phyloP scores from a whole-genome alignment of 2,329 filamentous ascomycete species.

The Aspergillus amoenus region DNA sequence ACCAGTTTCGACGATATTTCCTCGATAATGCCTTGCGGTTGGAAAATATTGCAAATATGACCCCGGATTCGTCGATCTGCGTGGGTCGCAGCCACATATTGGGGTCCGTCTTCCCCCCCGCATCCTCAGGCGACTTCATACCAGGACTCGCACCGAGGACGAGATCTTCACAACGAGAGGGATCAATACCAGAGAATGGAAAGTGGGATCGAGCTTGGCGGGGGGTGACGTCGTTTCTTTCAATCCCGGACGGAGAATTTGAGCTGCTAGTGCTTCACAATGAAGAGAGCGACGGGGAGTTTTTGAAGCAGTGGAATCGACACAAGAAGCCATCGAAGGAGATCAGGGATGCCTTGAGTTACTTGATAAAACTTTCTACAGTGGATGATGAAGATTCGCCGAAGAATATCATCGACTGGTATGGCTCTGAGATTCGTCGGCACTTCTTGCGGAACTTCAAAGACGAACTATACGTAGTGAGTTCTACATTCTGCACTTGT shows the following conservation, averaged over 20 bases:
- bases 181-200: slow-evolving; percentile 28
- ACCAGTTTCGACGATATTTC: neutral
- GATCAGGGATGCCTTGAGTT: slow-evolving; percentile 33
- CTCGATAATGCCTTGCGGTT: slow-evolving; percentile 4
- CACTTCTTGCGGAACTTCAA: slow-evolving; percentile 44
- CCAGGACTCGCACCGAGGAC: slow-evolving; percentile 20
- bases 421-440: slow-evolving; percentile 42
- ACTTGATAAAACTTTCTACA: slow-evolving; percentile 27
- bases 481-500: neutral
- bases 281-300: slow-evolving; percentile 26
- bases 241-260: slow-evolving; percentile 37
- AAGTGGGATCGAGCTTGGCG: slow-evolving; percentile 44
- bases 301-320: slow-evolving; percentile 33
- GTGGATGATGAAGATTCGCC: slow-evolving; percentile 17
- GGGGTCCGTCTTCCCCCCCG: slow-evolving; percentile 44
- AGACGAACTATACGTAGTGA: slow-evolving; percentile 29
- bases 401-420: slow-evolving; percentile 42
- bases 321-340: slow-evolving; percentile 28
- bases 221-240: slow-evolving; percentile 40
- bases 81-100: slow-evolving; percentile 41
- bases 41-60: neutral
- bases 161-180: slow-evolving; percentile 9
- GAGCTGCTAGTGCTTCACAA: slow-evolving; percentile 24
- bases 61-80: slow-evolving; percentile 11
- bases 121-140: slow-evolving; percentile 34